Evolutionary conservation across 2,329 filamentous ascomycete species (phyloP), one percentile per base, ranked within the genome.

Genomic region (Helicocarpus griseus): DNA sequence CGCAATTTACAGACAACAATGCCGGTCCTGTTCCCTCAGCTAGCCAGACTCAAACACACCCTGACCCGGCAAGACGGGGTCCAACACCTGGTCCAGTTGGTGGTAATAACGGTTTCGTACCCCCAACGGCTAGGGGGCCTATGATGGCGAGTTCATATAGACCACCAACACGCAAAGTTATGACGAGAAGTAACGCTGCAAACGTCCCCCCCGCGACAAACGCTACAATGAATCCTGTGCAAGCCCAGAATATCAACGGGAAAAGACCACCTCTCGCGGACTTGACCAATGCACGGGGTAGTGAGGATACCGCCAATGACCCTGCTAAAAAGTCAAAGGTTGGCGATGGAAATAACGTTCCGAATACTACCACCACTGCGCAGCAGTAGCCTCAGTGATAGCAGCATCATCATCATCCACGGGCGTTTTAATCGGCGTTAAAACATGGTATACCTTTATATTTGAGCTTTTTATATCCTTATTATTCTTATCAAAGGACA

Each of bases 241-340:
- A 17, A 19, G n/a, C 24, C 6, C 53, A 57, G 33, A 58, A 58
- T 36, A 26, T 59, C 4, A 69, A 70, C 26, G 67, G 69, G 8
- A 73, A 72, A 54, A 65, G 72, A 33, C 70, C 69, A 24, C 71
- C 72, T 6, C 56, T 74, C 24, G 65, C 60, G n/a, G 72, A 74
- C 52, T 63, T 73, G 47, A 73, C 71, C n/a, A 74, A 74, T 57
- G 63, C 61, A 29, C 56, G 55, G 13, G 52, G 55, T 28, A 56
- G 53, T 47, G 56, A 60, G 14, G 61, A 60, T 22, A 50, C 54
- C 39, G 29, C 13, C 19, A 41, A 52, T 47, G 53, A 56, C n/a
- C 21, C 45, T 17, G 11, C 29, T 40, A 56, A 55, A 49, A 57
- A 51, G 35, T 31, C 33, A 1, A 55, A 38, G 43, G 38, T 51